phyloP scores from a whole-genome alignment of 352 stramenopile species.

The Globisporangium canariense region DNA sequence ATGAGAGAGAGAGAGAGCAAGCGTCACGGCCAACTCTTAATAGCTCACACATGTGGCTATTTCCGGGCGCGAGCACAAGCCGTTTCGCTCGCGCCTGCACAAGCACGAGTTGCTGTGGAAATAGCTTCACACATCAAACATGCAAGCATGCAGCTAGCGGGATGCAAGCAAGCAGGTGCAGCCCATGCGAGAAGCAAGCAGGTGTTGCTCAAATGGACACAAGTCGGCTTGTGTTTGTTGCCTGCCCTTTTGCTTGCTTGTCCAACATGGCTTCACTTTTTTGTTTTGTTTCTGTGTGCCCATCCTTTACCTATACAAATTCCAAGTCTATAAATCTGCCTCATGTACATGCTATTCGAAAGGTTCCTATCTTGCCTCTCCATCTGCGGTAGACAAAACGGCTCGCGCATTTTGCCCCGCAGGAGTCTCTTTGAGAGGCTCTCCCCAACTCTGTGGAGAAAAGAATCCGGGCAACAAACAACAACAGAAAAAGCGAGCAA shows the following conservation, averaged over 20 bases:
- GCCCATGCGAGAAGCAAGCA: not conserved
- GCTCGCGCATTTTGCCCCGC: not conserved
- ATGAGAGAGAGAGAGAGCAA: not conserved
- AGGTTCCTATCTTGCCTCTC: not conserved
- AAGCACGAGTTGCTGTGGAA: not conserved
- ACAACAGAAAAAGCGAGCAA: not conserved
- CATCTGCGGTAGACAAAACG: not conserved
- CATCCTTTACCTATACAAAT: slow-evolving; percentile 1
- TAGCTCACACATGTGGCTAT: not conserved
- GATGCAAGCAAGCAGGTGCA: not conserved
- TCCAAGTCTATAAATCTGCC: not conserved
- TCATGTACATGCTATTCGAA: not conserved
- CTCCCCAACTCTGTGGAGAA: slow-evolving; percentile 5
- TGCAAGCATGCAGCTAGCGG: not conserved
- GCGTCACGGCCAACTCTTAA: not conserved
- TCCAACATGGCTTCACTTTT: slow-evolving; percentile 7
- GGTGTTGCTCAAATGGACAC: not conserved
- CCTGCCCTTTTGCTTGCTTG: not conserved
- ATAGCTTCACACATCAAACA: not conserved
- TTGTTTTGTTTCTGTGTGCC: not conserved
- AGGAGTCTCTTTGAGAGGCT: not conserved
- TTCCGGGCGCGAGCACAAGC: not conserved
- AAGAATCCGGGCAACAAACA: slow-evolving; percentile 1
- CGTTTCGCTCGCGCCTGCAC: not conserved
- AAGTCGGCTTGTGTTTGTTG: not conserved